Conservation (phyloP, 768 basidiomycete genomes). For the Sarcomyxa edulis region DNA sequence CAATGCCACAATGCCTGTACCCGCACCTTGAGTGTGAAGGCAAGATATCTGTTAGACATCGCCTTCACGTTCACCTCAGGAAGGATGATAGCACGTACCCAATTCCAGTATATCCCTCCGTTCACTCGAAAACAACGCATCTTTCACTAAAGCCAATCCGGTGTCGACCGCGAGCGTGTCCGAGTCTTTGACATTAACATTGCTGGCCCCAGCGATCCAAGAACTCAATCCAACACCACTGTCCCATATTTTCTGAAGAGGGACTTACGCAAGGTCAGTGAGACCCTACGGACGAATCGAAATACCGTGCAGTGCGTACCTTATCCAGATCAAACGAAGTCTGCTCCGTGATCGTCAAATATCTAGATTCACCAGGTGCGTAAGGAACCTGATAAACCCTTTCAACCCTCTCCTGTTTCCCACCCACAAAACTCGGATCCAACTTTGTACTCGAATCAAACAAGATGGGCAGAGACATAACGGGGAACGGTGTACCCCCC, state of each 20-base stretch:
- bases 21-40: constrained; percentile 67
- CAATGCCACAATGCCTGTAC: constrained; percentile 79
- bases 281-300: neutral
- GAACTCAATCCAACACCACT: constrained; percentile 84
- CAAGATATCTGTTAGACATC: constrained; percentile 2
- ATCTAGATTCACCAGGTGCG: constrained; percentile 1
- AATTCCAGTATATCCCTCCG: constrained; percentile 57
- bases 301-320: constrained; percentile 35
- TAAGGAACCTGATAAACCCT: constrained; percentile 42
- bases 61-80: too few species aligned
- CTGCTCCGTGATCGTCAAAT: constrained; percentile 63
- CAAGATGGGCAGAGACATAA: constrained; percentile 63
- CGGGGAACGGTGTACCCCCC: constrained; percentile 49
- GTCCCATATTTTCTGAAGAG: constrained; percentile 90
- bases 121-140: constrained; percentile 34
- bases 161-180: constrained; percentile 5
- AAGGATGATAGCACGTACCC: constrained; percentile 39
- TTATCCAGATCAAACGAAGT: constrained; percentile 93
- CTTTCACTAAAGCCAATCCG: constrained; percentile 15
- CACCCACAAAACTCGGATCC: constrained; percentile 16
- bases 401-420: constrained; percentile 68
- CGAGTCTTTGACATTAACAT: constrained; percentile 12
- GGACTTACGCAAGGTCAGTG: constrained; percentile 21
- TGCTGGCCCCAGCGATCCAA: constrained; percentile 51
- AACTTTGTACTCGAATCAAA: constrained; percentile 27